phyloP scores from a whole-genome alignment of 495 filamentous ascomycete genomes.

The Aspergillus hancockii region DNA sequence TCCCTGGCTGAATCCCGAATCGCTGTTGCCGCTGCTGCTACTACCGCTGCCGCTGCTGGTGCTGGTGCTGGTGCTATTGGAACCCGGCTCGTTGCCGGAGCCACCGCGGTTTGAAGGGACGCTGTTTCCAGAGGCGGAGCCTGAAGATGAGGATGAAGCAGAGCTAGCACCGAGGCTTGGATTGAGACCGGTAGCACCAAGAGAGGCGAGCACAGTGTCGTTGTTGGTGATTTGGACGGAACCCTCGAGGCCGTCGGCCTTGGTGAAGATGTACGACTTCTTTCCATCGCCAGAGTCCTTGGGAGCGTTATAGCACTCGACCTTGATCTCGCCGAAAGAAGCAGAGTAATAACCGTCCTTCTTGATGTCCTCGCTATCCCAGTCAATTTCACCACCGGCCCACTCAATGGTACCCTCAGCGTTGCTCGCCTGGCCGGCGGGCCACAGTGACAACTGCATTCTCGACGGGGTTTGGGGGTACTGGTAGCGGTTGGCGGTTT shows the following conservation, averaged over 20 bases:
- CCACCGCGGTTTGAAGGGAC: slow-evolving; percentile 38
- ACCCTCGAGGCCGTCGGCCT: slow-evolving; percentile 64
- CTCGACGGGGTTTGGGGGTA: slow-evolving; percentile 94
- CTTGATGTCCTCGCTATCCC: slow-evolving; percentile 80
- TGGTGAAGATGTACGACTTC: slow-evolving; percentile 75
- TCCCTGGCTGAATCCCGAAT: slow-evolving; percentile 20
- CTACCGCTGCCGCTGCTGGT: slow-evolving; percentile 15
- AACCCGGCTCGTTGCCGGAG: slow-evolving; percentile 30
- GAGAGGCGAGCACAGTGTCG: slow-evolving; percentile 73
- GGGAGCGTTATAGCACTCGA: slow-evolving; percentile 82
- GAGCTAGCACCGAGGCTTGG: slow-evolving; percentile 50
- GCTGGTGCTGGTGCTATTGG: slow-evolving; percentile 25
- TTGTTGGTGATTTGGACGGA: slow-evolving; percentile 75
- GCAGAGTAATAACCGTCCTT: slow-evolving; percentile 87
- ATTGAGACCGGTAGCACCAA: slow-evolving; percentile 75
- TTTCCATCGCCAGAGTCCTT: slow-evolving; percentile 59
- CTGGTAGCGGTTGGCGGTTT: slow-evolving; percentile 75
- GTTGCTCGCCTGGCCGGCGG: slow-evolving; percentile 79
- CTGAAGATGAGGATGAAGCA: slow-evolving; percentile 23
- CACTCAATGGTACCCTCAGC: slow-evolving; percentile 83
- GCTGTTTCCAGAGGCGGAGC: slow-evolving; percentile 27
- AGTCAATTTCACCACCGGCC: slow-evolving; percentile 89
- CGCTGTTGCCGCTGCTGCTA: slow-evolving; percentile 17
- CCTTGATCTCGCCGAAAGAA: slow-evolving; percentile 70
- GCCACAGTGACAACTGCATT: slow-evolving; percentile 94